These are phyloP conservation scores for Trichoderma sp. DNA, from an alignment of 2,329 filamentous ascomycete genomes.

Conservation along the genomic window DNA sequence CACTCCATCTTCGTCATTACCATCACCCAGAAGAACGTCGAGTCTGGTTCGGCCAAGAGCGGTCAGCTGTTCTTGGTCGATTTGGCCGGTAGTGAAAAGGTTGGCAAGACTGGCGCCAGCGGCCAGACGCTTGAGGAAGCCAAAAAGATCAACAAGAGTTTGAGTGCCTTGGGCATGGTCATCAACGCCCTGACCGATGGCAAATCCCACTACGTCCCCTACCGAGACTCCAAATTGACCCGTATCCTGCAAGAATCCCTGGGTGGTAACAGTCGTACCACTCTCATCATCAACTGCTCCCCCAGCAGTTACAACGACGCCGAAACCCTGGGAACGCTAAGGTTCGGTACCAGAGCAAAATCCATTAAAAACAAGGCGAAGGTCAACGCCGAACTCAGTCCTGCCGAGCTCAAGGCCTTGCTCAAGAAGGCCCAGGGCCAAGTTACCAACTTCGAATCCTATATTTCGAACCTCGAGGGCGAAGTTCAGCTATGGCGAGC, in stretches of 20 bases:
- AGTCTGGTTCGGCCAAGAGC: conserved; percentile 93
- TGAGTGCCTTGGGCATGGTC: conserved; percentile 97
- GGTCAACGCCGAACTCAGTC: conserved; percentile 97
- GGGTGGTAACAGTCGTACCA: conserved; percentile 97
- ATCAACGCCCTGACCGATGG: conserved; percentile 97
- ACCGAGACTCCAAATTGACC: conserved; percentile 96
- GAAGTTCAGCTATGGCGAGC: conserved; percentile 85
- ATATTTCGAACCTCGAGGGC: conserved; percentile 76
- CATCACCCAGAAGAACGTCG: conserved; percentile 94
- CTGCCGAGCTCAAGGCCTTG: conserved; percentile 87
- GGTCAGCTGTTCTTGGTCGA: conserved; percentile 97
- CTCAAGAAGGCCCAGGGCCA: conserved; percentile 91
- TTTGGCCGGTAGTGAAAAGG: conserved; percentile 96
- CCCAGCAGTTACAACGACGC: conserved; percentile 97
- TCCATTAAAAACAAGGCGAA: conserved; percentile 99
- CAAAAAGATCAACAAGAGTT: conserved; percentile 99
- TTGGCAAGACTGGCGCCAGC: conserved; percentile 96
- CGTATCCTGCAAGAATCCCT: conserved; percentile 95
- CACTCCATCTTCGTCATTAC: conserved; percentile 98
- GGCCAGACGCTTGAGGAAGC: conserved; percentile 97
- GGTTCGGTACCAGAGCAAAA: conserved; percentile 95
- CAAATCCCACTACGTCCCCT: conserved; percentile 93
- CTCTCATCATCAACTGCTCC: conserved; percentile 98
- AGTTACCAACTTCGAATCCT: conserved; percentile 82
- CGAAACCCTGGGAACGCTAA: conserved; percentile 86